These are phyloP conservation scores for Ophiostoma montium DNA, from an alignment of 2,329 filamentous ascomycete species.

Conservation along the genomic window DNA sequence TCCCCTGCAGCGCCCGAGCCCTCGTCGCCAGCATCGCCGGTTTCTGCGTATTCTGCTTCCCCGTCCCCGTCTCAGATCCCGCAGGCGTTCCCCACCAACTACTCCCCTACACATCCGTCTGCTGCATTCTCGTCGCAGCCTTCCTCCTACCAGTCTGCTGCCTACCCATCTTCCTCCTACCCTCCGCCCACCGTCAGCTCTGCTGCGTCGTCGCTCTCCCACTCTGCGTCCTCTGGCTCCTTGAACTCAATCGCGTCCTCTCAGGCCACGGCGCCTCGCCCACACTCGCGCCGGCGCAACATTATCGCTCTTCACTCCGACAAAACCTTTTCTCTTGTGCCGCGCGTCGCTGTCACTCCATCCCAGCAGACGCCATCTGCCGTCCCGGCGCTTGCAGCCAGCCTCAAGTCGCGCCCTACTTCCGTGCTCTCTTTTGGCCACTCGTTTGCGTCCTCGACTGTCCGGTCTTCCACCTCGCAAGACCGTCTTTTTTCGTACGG, in stretches of 20 bases:
- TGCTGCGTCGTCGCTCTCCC: constrained; percentile 8
- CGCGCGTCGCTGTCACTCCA: constrained; percentile 14
- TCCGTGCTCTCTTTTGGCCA: constrained; percentile 26
- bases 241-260: constrained; percentile 14
- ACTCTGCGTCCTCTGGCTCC: constrained; percentile 8
- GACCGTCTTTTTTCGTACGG: constrained; percentile 31
- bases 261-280: constrained; percentile 15
- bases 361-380: background rate
- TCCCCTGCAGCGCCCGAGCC: constrained; percentile 1
- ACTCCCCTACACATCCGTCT: background rate
- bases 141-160: background rate
- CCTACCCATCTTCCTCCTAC: background rate
- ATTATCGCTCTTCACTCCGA: constrained; percentile 38
- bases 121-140: background rate
- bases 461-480: constrained; percentile 33
- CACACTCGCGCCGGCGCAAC: constrained; percentile 27
- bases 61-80: constrained; percentile 2
- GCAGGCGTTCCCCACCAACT: background rate
- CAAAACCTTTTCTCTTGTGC: constrained; percentile 42
- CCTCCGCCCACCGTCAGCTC: constrained; percentile 3
- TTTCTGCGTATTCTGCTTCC: background rate
- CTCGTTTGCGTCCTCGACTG: constrained; percentile 15
- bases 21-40: background rate
- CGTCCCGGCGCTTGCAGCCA: constrained; percentile 11
- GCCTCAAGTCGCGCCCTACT: constrained; percentile 23